Percentiles rank a stretch among this genome's conserved stretches.
Conservation (phyloP, 2,329 filamentous ascomycete genomes). For the Epicoccum sorghinum region DNA sequence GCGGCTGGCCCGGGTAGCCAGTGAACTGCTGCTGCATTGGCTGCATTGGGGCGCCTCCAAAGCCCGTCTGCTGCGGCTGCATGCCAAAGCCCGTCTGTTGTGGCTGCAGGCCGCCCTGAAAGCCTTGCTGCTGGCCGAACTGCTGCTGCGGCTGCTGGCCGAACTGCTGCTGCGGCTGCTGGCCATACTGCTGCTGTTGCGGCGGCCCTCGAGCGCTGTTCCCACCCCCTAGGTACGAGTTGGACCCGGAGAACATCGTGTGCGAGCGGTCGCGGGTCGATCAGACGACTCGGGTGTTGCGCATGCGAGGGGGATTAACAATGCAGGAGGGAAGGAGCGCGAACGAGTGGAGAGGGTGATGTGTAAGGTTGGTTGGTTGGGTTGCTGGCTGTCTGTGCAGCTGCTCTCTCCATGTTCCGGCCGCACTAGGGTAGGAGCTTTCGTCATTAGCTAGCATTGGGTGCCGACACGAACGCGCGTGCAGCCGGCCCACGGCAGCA, state of each 20-base stretch:
- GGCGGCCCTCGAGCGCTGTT: slow-evolving; percentile 73
- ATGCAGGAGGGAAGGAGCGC: slow-evolving; percentile 20
- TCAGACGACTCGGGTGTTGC: slow-evolving; percentile 20
- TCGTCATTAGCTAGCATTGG: slow-evolving; percentile 38
- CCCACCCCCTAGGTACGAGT: slow-evolving; percentile 80
- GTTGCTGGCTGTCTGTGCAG: slow-evolving; percentile 27
- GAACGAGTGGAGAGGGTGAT: slow-evolving; percentile 26
- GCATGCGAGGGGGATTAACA: slow-evolving; percentile 27
- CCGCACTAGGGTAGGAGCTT: slow-evolving; percentile 33
- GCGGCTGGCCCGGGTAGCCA: slow-evolving; percentile 54
- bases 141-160: slow-evolving; percentile 50
- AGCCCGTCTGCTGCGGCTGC: slow-evolving; percentile 65
- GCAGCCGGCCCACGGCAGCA: slow-evolving; percentile 10
- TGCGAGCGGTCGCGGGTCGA: slow-evolving; percentile 29
- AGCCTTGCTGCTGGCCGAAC: slow-evolving; percentile 59
- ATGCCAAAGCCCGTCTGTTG: slow-evolving; percentile 62
- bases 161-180: slow-evolving; percentile 52
- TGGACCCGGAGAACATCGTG: slow-evolving; percentile 88
- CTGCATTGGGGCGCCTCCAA: slow-evolving; percentile 58
- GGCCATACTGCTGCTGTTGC: slow-evolving; percentile 54
- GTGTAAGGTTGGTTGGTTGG: slow-evolving; percentile 30
- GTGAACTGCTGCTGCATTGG: slow-evolving; percentile 57
- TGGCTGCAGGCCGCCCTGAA: slow-evolving; percentile 52
- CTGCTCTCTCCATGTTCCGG: slow-evolving; percentile 23
- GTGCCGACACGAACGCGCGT: slow-evolving; percentile 11